A percentile compares a stretch with the other conserved stretches of the same genome.
Conservation (phyloP, 2,329 filamentous ascomycete genomes). For the Fusarium coicis region DNA sequence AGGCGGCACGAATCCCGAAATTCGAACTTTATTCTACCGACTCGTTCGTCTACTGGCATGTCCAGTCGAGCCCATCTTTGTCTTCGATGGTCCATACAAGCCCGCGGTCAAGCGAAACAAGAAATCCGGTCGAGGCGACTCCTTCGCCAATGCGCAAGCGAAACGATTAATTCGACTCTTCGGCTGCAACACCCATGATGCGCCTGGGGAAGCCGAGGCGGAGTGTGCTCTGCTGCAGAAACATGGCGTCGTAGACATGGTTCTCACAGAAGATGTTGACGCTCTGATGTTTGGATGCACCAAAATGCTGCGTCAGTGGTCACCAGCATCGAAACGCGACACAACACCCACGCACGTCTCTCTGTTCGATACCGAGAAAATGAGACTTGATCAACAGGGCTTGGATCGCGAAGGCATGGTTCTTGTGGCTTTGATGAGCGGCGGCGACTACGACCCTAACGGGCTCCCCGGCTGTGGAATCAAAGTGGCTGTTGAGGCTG, state of each 20-base stretch:
- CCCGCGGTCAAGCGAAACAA: constrained; percentile 91
- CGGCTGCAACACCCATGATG: constrained; percentile 84
- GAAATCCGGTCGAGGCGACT: constrained; percentile 71
- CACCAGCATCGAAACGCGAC: constrained; percentile 72
- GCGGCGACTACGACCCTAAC: constrained; percentile 91
- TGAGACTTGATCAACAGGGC: constrained; percentile 62
- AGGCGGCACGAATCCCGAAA: constrained; percentile 88
- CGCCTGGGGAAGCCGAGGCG: constrained; percentile 94
- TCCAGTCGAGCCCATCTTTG: constrained; percentile 87
- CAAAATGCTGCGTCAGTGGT: constrained; percentile 83
- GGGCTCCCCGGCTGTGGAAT: constrained; percentile 89
- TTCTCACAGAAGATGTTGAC: constrained; percentile 96
- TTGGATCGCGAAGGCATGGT: constrained; percentile 92
- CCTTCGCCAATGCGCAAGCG: constrained; percentile 77
- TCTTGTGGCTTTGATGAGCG: constrained; percentile 91
- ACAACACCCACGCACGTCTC: constrained; percentile 87
- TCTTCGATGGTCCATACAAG: constrained; percentile 89
- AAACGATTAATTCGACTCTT: constrained; percentile 88
- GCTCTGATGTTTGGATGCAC: constrained; percentile 96
- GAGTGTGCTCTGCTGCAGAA: constrained; percentile 90
- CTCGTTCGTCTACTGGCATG: constrained; percentile 79
- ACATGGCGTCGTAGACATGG: constrained; percentile 87
- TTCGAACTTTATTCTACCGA: constrained; percentile 93
- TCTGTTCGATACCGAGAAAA: constrained; percentile 75
- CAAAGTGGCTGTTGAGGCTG: constrained; percentile 90